Evolutionary conservation across 345 rosid genomes (phyloP).

Genomic region (Salix brachista): DNA sequence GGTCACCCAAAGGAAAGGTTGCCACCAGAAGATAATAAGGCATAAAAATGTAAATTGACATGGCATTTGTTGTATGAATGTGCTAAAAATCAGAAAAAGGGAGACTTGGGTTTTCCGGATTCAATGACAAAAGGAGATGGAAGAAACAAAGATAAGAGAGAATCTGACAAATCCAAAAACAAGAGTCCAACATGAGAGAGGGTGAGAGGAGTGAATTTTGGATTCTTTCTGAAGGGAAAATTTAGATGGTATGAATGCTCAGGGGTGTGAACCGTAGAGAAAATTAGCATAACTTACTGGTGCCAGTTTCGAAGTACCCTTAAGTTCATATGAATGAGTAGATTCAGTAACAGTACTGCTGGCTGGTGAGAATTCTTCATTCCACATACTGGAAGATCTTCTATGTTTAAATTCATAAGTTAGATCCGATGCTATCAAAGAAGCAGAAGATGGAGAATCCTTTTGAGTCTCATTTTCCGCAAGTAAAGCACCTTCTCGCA

Average conservation of each 20-base stretch:
- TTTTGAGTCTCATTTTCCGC: conserved; percentile 55
- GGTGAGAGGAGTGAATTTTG: background rate
- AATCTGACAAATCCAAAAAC: background rate
- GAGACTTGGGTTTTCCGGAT: background rate
- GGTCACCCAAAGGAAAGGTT: background rate
- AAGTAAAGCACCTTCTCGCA: conserved; percentile 49
- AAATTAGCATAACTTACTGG: conserved; percentile 32
- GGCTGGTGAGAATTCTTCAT: conserved; percentile 63
- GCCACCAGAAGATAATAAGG: background rate
- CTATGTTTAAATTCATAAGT: conserved; percentile 55
- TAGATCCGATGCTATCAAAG: conserved; percentile 44
- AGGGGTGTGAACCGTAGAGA: background rate
- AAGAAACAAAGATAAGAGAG: no score
- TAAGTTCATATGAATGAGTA: conserved; percentile 57
- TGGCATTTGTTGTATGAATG: background rate
- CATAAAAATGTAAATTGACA: background rate
- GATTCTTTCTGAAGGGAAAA: background rate
- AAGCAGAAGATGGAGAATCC: conserved; percentile 47
- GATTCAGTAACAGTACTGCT: conserved; percentile 68
- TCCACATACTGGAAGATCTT: conserved; percentile 76
- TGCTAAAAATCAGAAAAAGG: background rate
- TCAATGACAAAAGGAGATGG: background rate
- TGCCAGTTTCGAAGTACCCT: conserved; percentile 40
- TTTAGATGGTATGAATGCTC: background rate
- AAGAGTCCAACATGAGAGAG: background rate